Evolutionary conservation across 305 asterid genomes (phyloP), one percentile per base, ranked within the genome.

Genomic region (Solanum hybrid): DNA sequence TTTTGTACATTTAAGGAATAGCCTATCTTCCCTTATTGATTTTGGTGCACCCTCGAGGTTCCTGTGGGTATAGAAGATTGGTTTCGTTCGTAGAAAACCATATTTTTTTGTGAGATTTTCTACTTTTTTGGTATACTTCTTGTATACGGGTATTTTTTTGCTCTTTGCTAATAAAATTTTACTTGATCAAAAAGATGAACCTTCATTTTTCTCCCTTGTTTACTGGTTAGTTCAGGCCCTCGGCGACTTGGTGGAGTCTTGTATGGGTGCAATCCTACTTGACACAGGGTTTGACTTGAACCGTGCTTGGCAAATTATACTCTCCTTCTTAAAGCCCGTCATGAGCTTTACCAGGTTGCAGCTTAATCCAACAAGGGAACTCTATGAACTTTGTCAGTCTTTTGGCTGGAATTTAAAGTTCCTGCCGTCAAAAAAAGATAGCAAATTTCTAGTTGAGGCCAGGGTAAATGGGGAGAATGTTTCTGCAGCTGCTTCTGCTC

Each of bases 211-310:
- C 82, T 86, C 86, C 80, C 91, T 51, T 90, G 90, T 77, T 69
- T 66, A 60, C 69, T 89, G 90, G 90, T 85, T 90, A 91, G 88
- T 88, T 94, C 95, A 97, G 99, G 98, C 92, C 84, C 98, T 96
- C 66, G 99, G 99, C 87, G 99, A 97, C 92, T 86, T 97, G 92
- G 97, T 96, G 93, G 99, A 96, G 93, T 97, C 99, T 90, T 94
- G 96, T 92, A 91, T 94, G 87, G 99, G 99, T 76, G 99, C 98
- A 75, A 87, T 96, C 86, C 94, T 91, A 89, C 98, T 98, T 42
- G 99, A 98, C 93, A 86, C 97, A 0, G 97, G 99, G 80, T 95
- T 96, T 85, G 92, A 98, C 92, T 93, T 98, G 93, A 89, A 91
- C 85, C 91, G 37, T 85, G 96, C 94, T 86, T 96, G 99, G 99